Evolutionary conservation across 352 stramenopile genomes (phyloP).

Genomic region (Pythium graminicola): DNA sequence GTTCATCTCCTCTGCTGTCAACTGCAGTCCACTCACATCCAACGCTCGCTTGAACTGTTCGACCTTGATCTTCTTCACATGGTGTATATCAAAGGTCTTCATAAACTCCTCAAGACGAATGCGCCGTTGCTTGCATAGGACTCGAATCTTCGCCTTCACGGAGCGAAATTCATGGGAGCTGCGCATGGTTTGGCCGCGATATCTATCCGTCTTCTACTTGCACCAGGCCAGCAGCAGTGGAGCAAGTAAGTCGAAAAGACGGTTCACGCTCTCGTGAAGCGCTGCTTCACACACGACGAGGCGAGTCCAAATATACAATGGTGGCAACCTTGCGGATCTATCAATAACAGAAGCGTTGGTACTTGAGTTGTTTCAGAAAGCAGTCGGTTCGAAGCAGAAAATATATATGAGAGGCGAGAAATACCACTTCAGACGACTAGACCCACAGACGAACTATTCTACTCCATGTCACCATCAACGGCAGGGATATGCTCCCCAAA

Average conservation of each 20-base stretch:
- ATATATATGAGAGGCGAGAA: slow-evolving; percentile 19
- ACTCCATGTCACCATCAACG: slow-evolving; percentile 47
- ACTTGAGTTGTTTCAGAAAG: background rate
- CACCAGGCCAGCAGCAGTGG: background rate
- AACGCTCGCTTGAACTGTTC: slow-evolving; percentile 80
- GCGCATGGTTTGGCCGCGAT: slow-evolving; percentile 52
- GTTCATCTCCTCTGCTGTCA: slow-evolving; percentile 44
- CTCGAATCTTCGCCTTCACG: slow-evolving; percentile 71
- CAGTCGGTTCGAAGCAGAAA: slow-evolving; percentile 3
- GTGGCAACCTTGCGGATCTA: slow-evolving; percentile 3
- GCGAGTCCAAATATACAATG: slow-evolving; percentile 4
- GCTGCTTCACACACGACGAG: too few species aligned
- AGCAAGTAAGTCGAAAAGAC: background rate
- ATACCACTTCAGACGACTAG: slow-evolving; percentile 11
- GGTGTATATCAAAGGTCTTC: slow-evolving; percentile 82
- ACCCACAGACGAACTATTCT: slow-evolving; percentile 4
- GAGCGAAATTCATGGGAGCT: slow-evolving; percentile 71
- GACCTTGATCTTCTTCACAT: slow-evolving; percentile 75
- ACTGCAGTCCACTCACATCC: slow-evolving; percentile 64
- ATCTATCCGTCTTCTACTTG: background rate
- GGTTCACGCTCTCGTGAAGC: background rate
- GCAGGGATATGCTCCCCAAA: slow-evolving; percentile 77
- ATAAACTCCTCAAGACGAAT: slow-evolving; percentile 85
- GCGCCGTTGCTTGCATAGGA: slow-evolving; percentile 75
- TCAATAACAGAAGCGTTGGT: background rate